Evolutionary conservation across 1,139 yeast genomes (phyloP).

Genomic region (Candida sp.): DNA sequence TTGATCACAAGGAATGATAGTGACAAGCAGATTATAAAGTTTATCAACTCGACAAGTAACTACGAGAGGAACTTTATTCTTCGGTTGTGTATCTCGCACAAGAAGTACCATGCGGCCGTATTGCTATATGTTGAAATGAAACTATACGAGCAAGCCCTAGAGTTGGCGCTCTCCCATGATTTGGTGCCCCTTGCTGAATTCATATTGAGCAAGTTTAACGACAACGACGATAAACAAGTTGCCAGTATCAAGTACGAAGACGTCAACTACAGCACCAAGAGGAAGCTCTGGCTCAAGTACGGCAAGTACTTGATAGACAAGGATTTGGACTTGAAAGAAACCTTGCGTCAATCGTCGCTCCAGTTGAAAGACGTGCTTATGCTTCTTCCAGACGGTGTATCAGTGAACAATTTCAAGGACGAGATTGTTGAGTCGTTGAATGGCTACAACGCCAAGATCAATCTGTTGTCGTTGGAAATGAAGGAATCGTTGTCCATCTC

Average conservation of each 20-base stretch:
- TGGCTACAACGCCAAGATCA: constrained; percentile 67
- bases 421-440: constrained; percentile 83
- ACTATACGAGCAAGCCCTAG: constrained; percentile 81
- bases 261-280: constrained; percentile 52
- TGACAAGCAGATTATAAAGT: constrained; percentile 32
- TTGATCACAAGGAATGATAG: constrained; percentile 56
- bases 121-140: constrained; percentile 66
- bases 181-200: constrained; percentile 60
- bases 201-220: constrained; percentile 30
- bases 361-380: constrained; percentile 85
- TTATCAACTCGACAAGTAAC: constrained; percentile 26
- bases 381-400: constrained; percentile 80
- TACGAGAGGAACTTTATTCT: constrained; percentile 79
- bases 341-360: constrained; percentile 32
- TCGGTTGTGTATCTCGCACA: constrained; percentile 68
- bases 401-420: constrained; percentile 82
- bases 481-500: constrained; percentile 72
- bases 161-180: constrained; percentile 67
- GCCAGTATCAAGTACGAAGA: constrained; percentile 36
- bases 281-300: constrained; percentile 75
- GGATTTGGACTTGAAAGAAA: constrained; percentile 24
- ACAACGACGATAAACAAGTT: constrained; percentile 26
- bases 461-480: constrained; percentile 73
- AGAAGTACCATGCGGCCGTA: constrained; percentile 68
- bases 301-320: constrained; percentile 60